Conservation (phyloP, 169 alveolate genomes). For the Babesia bovis region DNA sequence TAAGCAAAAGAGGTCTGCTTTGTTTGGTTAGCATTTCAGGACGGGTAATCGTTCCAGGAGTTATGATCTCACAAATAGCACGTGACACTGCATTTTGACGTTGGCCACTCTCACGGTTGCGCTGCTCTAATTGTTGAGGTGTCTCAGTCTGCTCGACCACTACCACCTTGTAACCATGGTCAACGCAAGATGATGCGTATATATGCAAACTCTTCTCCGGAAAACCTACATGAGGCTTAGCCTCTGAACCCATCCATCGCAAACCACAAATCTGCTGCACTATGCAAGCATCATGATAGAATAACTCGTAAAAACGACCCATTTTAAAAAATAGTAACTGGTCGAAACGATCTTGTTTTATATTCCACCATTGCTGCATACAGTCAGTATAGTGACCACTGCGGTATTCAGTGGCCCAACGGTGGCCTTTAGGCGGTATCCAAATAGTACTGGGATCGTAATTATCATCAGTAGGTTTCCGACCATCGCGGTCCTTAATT, state of each 20-base stretch:
- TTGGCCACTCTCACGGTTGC: slow-evolving; percentile 80
- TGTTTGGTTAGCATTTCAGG: slow-evolving; percentile 79
- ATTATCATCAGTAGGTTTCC: slow-evolving; percentile 80
- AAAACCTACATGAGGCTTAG: slow-evolving; percentile 97
- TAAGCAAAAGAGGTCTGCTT: slow-evolving; percentile 72
- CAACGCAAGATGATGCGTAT: slow-evolving; percentile 89
- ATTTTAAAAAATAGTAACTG: slow-evolving; percentile 95
- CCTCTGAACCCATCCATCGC: slow-evolving; percentile 97
- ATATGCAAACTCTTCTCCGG: slow-evolving; percentile 97
- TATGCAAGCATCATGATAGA: slow-evolving; percentile 93
- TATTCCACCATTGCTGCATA: slow-evolving; percentile 97
- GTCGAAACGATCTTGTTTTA: slow-evolving; percentile 92
- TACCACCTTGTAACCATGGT: slow-evolving; percentile 93
- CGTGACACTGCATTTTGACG: slow-evolving; percentile 89
- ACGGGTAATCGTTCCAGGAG: slow-evolving; percentile 90
- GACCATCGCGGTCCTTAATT: slow-evolving; percentile 86
- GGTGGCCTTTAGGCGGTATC: slow-evolving; percentile 89
- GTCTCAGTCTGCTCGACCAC: slow-evolving; percentile 99
- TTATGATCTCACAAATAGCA: slow-evolving; percentile 89
- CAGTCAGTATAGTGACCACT: slow-evolving; percentile 92
- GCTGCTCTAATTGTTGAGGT: slow-evolving; percentile 90
- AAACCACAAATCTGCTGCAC: slow-evolving; percentile 91
- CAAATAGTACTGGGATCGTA: slow-evolving; percentile 92
- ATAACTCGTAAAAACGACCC: slow-evolving; percentile 93
- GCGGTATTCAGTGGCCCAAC: slow-evolving; percentile 78